These are phyloP conservation scores for Cystobasidium ongulense DNA, from an alignment of 768 basidiomycete species.

Conservation along the genomic window DNA sequence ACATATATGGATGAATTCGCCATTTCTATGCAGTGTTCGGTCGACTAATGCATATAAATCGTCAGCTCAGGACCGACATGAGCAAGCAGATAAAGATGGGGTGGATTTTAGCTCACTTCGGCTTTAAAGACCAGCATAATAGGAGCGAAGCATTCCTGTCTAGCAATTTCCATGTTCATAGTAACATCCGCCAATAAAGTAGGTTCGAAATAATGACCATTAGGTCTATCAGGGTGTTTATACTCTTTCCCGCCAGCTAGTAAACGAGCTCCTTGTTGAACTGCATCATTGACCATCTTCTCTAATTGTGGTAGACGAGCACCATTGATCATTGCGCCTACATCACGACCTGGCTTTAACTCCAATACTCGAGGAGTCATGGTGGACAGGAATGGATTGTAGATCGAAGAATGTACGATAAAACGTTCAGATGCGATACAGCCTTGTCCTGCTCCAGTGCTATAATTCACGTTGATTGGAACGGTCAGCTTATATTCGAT, in stretches of 20 bases:
- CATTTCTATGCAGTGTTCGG: conserved; percentile 77
- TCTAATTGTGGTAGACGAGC: conserved; percentile 65
- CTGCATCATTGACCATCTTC: conserved; percentile 57
- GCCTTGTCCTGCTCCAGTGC: conserved; percentile 89
- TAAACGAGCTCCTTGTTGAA: conserved; percentile 58
- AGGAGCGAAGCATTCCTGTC: conserved; percentile 63
- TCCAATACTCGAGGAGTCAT: conserved; percentile 45
- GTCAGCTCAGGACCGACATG: no score
- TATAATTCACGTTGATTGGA: no score
- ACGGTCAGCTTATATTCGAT: background rate
- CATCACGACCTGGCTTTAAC: conserved; percentile 50
- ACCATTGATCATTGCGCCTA: conserved; percentile 74
- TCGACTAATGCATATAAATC: conserved; percentile 46
- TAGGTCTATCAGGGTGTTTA: conserved; percentile 58
- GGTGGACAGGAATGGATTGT: conserved; percentile 63
- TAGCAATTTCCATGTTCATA: conserved; percentile 64
- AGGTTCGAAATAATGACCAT: conserved; percentile 75
- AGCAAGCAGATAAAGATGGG: background rate
- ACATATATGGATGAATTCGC: conserved; percentile 74
- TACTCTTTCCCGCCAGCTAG: conserved; percentile 61
- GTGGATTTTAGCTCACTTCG: conserved; percentile 39
- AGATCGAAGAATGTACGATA: conserved; percentile 69
- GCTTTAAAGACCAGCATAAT: conserved; percentile 80
- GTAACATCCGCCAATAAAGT: conserved; percentile 76
- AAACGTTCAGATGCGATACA: conserved; percentile 95